Base-by-base conservation (phyloP, 2,329 filamentous ascomycete species). In the Metarhizium album region DNA sequence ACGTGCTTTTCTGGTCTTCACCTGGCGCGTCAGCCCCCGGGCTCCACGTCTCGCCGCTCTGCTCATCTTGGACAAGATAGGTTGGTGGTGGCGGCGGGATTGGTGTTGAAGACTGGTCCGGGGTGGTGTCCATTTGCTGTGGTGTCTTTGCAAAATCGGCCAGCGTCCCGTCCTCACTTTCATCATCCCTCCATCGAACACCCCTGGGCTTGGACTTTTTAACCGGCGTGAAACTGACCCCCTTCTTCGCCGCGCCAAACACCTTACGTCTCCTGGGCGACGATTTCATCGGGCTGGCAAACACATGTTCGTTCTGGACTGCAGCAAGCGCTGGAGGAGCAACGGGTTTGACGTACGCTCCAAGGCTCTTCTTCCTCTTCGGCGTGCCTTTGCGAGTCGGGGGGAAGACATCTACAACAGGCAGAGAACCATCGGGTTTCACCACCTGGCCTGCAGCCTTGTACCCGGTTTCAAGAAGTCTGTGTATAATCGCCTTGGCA, bases 131-230 rank as follows among this genome's bases (percentile, higher is more conserved):
- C 8, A 77, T 67, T 62, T 84, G 86, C 65, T 90, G 79, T 1
- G 93, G 91, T 2, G 91, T 96, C 69, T 89, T 88, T 62, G 91
- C 87, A 63, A 91, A 96, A 64, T 97, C 93, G 11, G 87, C 90
- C 51, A 97, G 72, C 1, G 84, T 83, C 23, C 90, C 90, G 48
- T 91, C 82, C 62, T 94, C 86, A 2, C 84, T 72, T 61, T 80
- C 88, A 60, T 97, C 93, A 60, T 97, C 93, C 52, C 88, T 83
- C 93, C 93, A 98, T 56, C 91, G 81, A 5, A 98, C 91, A 45
- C 78, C 84, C 53, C 90, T 80, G 67, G 89, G 89, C 50, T 83
- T 79, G 9, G 79, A 76, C 66, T 84, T 84, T 68, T 87, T 95
- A 54, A 84, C 83, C 0, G 90, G 89, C 1, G 89, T 90, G 62